Evolutionary conservation across 1,284 basidiomycete species (phyloP).

Genomic region (Ganoderma meredithae): DNA sequence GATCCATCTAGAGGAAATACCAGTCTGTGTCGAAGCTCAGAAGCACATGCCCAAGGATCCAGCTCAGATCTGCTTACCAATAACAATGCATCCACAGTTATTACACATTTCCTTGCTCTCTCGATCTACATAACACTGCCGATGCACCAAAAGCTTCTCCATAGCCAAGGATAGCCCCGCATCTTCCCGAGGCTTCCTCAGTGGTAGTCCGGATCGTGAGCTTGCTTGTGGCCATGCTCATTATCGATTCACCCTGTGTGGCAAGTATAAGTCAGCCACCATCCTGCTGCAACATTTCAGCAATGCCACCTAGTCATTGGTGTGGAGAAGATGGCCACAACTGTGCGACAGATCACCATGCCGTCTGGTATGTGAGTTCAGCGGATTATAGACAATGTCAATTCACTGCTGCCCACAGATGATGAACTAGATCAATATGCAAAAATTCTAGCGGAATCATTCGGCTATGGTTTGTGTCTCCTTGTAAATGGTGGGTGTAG

Average conservation of each 20-base stretch:
- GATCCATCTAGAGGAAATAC: too few species aligned
- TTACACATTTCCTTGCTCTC: too few species aligned
- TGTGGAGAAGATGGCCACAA: background rate
- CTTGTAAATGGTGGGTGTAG: background rate
- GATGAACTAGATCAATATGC: background rate
- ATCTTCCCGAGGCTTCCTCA: background rate
- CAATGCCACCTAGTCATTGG: too few species aligned
- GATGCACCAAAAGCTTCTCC: too few species aligned
- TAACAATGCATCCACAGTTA: too few species aligned
- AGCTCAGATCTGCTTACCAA: too few species aligned
- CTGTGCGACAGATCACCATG: background rate
- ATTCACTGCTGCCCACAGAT: background rate
- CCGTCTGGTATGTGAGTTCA: background rate
- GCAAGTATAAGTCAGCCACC: background rate
- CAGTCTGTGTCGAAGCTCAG: too few species aligned
- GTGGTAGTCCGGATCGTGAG: background rate
- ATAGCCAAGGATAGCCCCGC: background rate
- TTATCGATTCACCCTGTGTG: background rate
- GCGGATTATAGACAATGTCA: too few species aligned
- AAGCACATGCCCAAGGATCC: too few species aligned
- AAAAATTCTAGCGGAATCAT: constrained; percentile 26
- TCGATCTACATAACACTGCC: too few species aligned
- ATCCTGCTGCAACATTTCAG: too few species aligned
- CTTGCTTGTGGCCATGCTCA: background rate
- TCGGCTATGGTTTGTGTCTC: constrained; percentile 22